Percentiles rank a stretch among this genome's conserved stretches.
phyloP scores from a whole-genome alignment of 352 stramenopile genomes.

The Elongisporangium anandrum region DNA sequence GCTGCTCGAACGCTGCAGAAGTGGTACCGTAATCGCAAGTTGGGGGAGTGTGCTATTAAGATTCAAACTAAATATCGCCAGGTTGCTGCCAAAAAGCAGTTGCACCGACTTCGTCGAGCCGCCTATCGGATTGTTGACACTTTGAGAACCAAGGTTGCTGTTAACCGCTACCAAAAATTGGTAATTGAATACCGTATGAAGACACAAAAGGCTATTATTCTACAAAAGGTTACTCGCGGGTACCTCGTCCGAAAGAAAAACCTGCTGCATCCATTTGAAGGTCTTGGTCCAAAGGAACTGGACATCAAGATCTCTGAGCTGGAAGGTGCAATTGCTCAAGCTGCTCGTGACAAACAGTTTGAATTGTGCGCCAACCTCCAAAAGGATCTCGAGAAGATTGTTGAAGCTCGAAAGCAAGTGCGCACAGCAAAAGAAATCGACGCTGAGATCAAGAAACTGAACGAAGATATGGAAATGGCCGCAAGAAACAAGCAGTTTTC shows the following conservation, averaged over 20 bases:
- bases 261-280: constrained; percentile 73
- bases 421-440: constrained; percentile 87
- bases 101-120: constrained; percentile 46
- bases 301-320: constrained; percentile 73
- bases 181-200: constrained; percentile 47
- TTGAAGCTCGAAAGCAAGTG: constrained; percentile 79
- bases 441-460: constrained; percentile 66
- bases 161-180: constrained; percentile 52
- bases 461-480: constrained; percentile 72
- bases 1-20: constrained; percentile 78
- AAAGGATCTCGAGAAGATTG: constrained; percentile 76
- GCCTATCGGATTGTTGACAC: constrained; percentile 61
- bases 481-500: constrained; percentile 80
- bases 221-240: constrained; percentile 73
- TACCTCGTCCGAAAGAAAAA: constrained; percentile 72
- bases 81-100: constrained; percentile 50
- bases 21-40: constrained; percentile 74
- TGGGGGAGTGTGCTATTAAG: constrained; percentile 41
- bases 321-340: constrained; percentile 74
- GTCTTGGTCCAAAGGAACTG: constrained; percentile 71
- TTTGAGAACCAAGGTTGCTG: constrained; percentile 55
- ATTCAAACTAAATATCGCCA: constrained; percentile 76
- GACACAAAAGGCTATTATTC: constrained; percentile 45
- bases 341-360: constrained; percentile 81
- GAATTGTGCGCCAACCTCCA: constrained; percentile 79